phyloP scores from a whole-genome alignment of 176 grass and related monocot genomes.

The Puya raimondii region DNA sequence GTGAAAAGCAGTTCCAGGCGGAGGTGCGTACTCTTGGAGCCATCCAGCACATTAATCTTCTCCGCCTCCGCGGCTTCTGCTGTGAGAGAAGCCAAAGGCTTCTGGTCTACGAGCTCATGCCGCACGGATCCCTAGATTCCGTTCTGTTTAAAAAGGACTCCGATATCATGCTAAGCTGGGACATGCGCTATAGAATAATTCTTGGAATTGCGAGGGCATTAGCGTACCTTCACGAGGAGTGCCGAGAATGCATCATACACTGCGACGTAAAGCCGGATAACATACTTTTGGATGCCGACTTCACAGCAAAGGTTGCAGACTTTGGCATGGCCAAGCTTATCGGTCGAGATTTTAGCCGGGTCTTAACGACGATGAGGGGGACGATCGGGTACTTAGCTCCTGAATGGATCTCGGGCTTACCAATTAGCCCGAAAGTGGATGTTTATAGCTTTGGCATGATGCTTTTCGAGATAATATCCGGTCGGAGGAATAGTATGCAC shows the following conservation, averaged over 20 bases:
- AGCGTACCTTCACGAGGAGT: slow-evolving; percentile 67
- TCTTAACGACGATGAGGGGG: slow-evolving; percentile 83
- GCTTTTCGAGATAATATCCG: slow-evolving; percentile 34
- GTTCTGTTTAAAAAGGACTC: slow-evolving; percentile 38
- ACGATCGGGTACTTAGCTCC: slow-evolving; percentile 78
- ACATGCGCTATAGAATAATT: slow-evolving; percentile 53
- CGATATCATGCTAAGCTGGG: slow-evolving; percentile 37
- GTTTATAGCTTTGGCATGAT: slow-evolving; percentile 20
- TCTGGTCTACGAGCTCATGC: slow-evolving; percentile 36
- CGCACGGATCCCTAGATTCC: background rate
- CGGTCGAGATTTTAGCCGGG: slow-evolving; percentile 61
- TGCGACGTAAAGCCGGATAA: slow-evolving; percentile 91
- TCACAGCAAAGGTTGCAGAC: slow-evolving; percentile 71
- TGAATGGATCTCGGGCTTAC: slow-evolving; percentile 66
- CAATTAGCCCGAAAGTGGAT: slow-evolving; percentile 67
- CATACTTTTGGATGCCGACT: slow-evolving; percentile 62
- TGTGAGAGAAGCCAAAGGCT: no score
- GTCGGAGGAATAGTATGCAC: background rate
- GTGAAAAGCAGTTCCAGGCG: no score
- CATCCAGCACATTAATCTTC: no score
- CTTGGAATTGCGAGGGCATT: slow-evolving; percentile 65
- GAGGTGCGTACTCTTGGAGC: no score
- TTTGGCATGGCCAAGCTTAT: slow-evolving; percentile 80
- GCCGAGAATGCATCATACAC: slow-evolving; percentile 83
- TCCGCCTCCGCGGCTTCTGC: no score